phyloP scores from a whole-genome alignment of 352 stramenopile species.

The Pythium sp. region DNA sequence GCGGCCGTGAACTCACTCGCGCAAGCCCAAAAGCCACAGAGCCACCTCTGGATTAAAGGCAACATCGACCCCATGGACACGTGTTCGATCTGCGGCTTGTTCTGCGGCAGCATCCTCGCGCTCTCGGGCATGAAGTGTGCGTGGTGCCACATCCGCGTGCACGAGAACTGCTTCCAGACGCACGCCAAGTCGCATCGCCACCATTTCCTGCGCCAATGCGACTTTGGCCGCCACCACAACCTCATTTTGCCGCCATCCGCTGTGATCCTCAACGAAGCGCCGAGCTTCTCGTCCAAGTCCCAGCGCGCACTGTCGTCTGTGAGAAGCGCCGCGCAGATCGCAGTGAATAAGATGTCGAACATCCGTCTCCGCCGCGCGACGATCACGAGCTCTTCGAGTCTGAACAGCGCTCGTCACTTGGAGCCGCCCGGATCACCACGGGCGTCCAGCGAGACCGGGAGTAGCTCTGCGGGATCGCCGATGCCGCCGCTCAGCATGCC shows the following conservation, averaged over 20 bases:
- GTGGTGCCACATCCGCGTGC: slow-evolving; percentile 78
- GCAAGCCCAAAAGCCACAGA: slow-evolving; percentile 24
- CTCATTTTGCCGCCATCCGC: slow-evolving; percentile 64
- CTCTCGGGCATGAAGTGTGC: slow-evolving; percentile 78
- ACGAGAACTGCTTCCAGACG: slow-evolving; percentile 72
- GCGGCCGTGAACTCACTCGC: slow-evolving; percentile 16
- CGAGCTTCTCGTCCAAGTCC: slow-evolving; percentile 44
- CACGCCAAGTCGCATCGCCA: slow-evolving; percentile 22
- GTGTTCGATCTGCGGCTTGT: slow-evolving; percentile 72
- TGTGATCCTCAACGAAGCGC: slow-evolving; percentile 43
- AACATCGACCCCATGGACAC: slow-evolving; percentile 85
- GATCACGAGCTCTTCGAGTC: slow-evolving; percentile 18
- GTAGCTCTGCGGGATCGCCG: slow-evolving; percentile 9
- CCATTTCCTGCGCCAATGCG: slow-evolving; percentile 50
- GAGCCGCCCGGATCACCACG: slow-evolving; percentile 9
- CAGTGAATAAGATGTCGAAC: slow-evolving; percentile 71
- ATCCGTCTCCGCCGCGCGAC: slow-evolving; percentile 53
- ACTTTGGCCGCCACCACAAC: slow-evolving; percentile 64
- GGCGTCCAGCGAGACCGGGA: slow-evolving; percentile 7
- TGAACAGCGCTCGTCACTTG: background rate
- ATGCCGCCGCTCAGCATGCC: slow-evolving; percentile 1
- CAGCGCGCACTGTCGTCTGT: slow-evolving; percentile 71
- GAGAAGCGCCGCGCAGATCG: slow-evolving; percentile 56
- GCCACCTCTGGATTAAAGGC: slow-evolving; percentile 76
- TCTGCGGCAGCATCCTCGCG: slow-evolving; percentile 79